phyloP scores from a whole-genome alignment of 192 early-diverging fungal genomes.

The Funneliformis geosporum region DNA sequence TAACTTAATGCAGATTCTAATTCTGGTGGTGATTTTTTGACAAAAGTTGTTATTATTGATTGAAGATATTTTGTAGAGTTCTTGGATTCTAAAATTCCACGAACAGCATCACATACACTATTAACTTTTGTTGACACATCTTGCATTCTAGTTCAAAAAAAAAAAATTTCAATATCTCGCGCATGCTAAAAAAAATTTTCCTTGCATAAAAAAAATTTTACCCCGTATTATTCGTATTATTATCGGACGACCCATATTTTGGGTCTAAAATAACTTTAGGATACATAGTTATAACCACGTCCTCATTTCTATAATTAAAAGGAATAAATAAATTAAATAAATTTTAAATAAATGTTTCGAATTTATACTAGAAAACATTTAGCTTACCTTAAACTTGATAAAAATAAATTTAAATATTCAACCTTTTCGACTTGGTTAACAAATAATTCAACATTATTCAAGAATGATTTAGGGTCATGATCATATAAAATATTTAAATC shows the following conservation, averaged over 20 bases:
- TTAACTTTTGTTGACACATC: constrained; percentile 65
- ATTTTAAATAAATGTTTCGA: neutral
- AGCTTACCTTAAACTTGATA: constrained; percentile 66
- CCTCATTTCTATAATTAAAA: too few species aligned
- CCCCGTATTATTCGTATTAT: too few species aligned
- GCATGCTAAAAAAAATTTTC: neutral
- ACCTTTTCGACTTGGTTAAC: constrained; percentile 74
- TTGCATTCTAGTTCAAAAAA: constrained; percentile 4
- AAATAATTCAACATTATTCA: constrained; percentile 68
- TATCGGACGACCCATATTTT: too few species aligned
- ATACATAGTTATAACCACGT: too few species aligned
- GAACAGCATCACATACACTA: constrained; percentile 68
- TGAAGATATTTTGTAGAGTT: constrained; percentile 67
- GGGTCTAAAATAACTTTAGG: too few species aligned
- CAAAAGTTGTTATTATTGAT: constrained; percentile 83
- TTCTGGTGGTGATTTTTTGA: constrained; percentile 77
- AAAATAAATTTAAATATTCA: constrained; percentile 90
- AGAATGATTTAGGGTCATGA: constrained; percentile 69
- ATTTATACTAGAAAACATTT: neutral
- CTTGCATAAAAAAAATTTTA: constrained; percentile 23
- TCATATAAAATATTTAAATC: constrained; percentile 93
- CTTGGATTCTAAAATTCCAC: constrained; percentile 55
- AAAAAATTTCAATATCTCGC: constrained; percentile 6
- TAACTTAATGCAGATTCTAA: constrained; percentile 76
- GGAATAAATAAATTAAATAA: neutral